Base-by-base conservation (phyloP, 257 asterid species). In the Verbascum thapsus region DNA sequence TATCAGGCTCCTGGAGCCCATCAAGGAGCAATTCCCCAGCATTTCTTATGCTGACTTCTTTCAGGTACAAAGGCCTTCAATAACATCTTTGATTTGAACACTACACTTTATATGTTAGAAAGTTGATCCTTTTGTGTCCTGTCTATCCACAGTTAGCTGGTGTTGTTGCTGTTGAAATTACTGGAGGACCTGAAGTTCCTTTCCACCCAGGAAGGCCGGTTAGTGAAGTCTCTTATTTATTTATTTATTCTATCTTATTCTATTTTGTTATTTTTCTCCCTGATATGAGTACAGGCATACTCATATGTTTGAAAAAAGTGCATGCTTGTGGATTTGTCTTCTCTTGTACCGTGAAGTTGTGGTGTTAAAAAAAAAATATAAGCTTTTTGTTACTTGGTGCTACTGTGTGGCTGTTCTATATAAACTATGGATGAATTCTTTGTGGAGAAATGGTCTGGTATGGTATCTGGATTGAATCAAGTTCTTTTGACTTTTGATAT, bases 111-210 rank as follows among this genome's bases (percentile, higher is more conserved):
- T 2, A 8, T 39, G 20, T 34, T 15, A 13, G 30, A 45, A 41
- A 40, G 13, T 39, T 61, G 16, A 56, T 7, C 16, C 4, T 44
- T 52, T 34, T 45, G 26, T 55, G 52, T 22, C 45, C 51, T 54
- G 70, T 23, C 3, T 32, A 50, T 53, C 70, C 3, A 1, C 67
- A 90, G 98, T 72, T 90, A 70, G 98, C 91, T 71, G 98, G 94
- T 55, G 88, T 84, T 58, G 98, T 91, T 69, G 96, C 92, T 54
- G 96, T 90, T 49, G 95, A 90, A 64, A 45, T 87, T 17, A 82
- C 98, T 9, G 96, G 98, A 10, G 98, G 98, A 64, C 98, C 98
- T 34, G 98, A 91, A 12, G 67, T 91, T 64, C 95, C 96, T 41
- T 88, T 90, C 73, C 89, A 85, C 64, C 95, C 95, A 0, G 98